A percentile compares a stretch with the other conserved stretches of the same genome.
These are phyloP conservation scores for Geotrichum carabidarum DNA, from an alignment of 1,139 yeast species.

Conservation along the genomic window DNA sequence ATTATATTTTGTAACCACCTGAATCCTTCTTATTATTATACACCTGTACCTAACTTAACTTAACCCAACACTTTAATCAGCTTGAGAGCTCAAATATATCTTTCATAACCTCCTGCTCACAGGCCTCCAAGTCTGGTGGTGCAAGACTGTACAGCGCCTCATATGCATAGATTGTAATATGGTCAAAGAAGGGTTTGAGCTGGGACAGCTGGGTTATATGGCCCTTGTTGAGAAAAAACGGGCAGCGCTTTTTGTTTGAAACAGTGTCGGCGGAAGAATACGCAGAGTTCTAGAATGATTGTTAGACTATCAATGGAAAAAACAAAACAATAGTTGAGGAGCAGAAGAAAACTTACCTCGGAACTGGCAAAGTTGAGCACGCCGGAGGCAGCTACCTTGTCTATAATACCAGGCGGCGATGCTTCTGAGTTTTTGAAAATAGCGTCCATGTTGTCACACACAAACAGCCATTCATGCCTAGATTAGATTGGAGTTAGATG, in stretches of 20 bases:
- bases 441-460: slow-evolving; percentile 66
- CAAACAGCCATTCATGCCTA: slow-evolving; percentile 72
- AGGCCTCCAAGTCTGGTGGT: slow-evolving; percentile 45
- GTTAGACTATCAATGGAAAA: neutral
- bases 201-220: slow-evolving; percentile 37
- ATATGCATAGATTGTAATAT: slow-evolving; percentile 63
- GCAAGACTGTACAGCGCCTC: slow-evolving; percentile 63
- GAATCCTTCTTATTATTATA: too few relatives aligned
- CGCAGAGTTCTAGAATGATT: neutral
- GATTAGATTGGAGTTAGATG: slow-evolving; percentile 5
- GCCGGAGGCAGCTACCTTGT: slow-evolving; percentile 33
- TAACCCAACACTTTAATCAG: too few relatives aligned
- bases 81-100: slow-evolving; percentile 45
- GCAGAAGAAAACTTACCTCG: slow-evolving; percentile 15
- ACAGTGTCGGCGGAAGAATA: neutral
- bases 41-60: too few relatives aligned
- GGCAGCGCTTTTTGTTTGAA: slow-evolving; percentile 6
- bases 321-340: slow-evolving; percentile 2
- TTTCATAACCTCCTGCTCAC: slow-evolving; percentile 50
- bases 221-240: slow-evolving; percentile 15
- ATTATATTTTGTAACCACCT: too few relatives aligned
- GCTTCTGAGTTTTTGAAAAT: slow-evolving; percentile 42
- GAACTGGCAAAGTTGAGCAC: slow-evolving; percentile 24
- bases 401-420: slow-evolving; percentile 40
- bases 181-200: slow-evolving; percentile 65